Conservation (phyloP, 2,329 filamentous ascomycete species). For the Aspergillus pseudotamarii region DNA sequence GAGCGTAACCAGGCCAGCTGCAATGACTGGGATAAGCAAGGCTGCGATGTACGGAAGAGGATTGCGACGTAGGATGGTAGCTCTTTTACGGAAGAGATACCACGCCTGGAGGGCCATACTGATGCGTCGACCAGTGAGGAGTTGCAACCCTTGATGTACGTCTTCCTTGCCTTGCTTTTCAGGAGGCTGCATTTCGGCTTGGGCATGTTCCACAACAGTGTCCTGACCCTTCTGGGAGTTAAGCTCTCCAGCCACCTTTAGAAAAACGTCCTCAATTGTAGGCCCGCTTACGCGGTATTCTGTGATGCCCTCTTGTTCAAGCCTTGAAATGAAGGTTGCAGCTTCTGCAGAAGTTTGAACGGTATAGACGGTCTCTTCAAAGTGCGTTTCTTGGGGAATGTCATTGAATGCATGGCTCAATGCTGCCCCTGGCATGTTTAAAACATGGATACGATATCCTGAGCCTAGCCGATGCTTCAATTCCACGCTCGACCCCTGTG, state of each 20-base stretch:
- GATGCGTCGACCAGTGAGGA: slow-evolving; percentile 70
- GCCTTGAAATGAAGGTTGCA: slow-evolving; percentile 67
- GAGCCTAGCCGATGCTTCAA: slow-evolving; percentile 81
- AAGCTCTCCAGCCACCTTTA: slow-evolving; percentile 81
- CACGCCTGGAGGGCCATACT: slow-evolving; percentile 69
- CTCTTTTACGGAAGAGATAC: slow-evolving; percentile 77
- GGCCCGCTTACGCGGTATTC: slow-evolving; percentile 87
- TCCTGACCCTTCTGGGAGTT: slow-evolving; percentile 31
- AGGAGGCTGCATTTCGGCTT: slow-evolving; percentile 16
- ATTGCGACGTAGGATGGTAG: slow-evolving; percentile 76
- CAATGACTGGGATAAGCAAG: slow-evolving; percentile 75
- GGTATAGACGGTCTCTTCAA: slow-evolving; percentile 74
- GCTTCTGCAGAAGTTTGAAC: slow-evolving; percentile 71
- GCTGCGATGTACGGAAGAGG: slow-evolving; percentile 75
- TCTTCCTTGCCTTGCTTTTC: slow-evolving; percentile 18
- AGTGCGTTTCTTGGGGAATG: slow-evolving; percentile 60
- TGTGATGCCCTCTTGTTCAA: slow-evolving; percentile 68
- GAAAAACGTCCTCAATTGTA: slow-evolving; percentile 89
- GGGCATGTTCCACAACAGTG: slow-evolving; percentile 12
- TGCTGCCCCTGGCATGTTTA: slow-evolving; percentile 57
- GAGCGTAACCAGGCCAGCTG: slow-evolving; percentile 76
- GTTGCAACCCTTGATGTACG: slow-evolving; percentile 35
- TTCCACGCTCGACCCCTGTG: slow-evolving; percentile 80
- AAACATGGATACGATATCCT: slow-evolving; percentile 80
- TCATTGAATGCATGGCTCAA: slow-evolving; percentile 53